Evolutionary conservation across 345 rosid genomes (phyloP).

Genomic region (Gossypium mustelinum): DNA sequence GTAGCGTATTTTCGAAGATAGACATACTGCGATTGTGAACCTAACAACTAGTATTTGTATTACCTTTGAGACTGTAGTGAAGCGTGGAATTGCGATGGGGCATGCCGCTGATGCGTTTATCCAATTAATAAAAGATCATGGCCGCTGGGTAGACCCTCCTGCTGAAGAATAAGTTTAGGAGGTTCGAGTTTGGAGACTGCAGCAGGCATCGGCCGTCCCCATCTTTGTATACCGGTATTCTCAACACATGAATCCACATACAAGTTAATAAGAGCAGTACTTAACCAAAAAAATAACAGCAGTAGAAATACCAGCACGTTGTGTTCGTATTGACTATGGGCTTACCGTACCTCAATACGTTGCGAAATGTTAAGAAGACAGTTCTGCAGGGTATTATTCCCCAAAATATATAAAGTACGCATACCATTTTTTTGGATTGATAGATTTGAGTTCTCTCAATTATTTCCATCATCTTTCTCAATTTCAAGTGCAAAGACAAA

Average conservation of each 20-base stretch:
- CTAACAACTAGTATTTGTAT: conserved; percentile 9
- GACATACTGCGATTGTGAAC: not conserved
- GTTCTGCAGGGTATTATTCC: no score
- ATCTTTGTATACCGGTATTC: not conserved
- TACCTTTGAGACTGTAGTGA: conserved; percentile 71
- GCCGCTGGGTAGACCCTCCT: conserved; percentile 35
- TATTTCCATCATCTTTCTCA: no score
- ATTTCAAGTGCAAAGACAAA: no score
- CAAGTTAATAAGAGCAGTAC: not conserved
- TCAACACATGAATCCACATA: not conserved
- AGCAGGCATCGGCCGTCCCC: not conserved
- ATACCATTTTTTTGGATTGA: no score
- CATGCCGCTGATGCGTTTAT: conserved; percentile 80
- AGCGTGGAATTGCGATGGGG: conserved; percentile 87
- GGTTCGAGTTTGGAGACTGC: not conserved
- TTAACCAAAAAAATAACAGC: no score
- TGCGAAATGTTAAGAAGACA: no score
- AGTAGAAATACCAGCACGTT: not conserved
- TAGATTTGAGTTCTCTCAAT: no score
- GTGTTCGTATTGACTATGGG: no score
- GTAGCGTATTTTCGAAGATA: not conserved
- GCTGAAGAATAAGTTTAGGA: not conserved
- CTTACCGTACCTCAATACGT: no score
- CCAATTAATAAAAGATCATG: conserved; percentile 84
- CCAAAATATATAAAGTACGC: no score